Percentiles rank a stretch among this genome's conserved stretches.
Evolutionary conservation across 2,329 filamentous ascomycete genomes (phyloP).

Genomic region (Didymella sp.): DNA sequence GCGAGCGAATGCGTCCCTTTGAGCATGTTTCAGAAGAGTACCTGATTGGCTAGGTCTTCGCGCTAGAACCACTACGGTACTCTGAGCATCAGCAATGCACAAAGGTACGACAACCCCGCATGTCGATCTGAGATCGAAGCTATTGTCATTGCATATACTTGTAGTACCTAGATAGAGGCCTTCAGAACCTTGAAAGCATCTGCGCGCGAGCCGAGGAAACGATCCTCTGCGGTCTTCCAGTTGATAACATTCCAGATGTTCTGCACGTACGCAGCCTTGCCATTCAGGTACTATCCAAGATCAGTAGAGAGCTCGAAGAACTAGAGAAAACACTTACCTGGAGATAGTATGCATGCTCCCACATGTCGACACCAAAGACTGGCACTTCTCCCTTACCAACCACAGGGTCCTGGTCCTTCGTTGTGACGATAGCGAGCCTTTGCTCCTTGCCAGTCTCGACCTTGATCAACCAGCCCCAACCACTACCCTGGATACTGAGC

Average conservation of each 20-base stretch:
- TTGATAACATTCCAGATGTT: slow-evolving; percentile 82
- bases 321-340: slow-evolving; percentile 59
- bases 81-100: slow-evolving; percentile 9
- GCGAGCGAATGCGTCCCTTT: slow-evolving; percentile 43
- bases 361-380: slow-evolving; percentile 84
- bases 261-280: slow-evolving; percentile 75
- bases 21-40: slow-evolving; percentile 49
- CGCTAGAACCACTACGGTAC: slow-evolving; percentile 33
- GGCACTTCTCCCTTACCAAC: slow-evolving; percentile 68
- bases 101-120: neutral
- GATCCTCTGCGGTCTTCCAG: slow-evolving; percentile 73
- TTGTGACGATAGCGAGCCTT: slow-evolving; percentile 73
- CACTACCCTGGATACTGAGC: slow-evolving; percentile 78
- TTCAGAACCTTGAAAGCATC: slow-evolving; percentile 51
- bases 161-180: slow-evolving; percentile 36
- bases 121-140: neutral
- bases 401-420: slow-evolving; percentile 86
- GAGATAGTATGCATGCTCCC: slow-evolving; percentile 92
- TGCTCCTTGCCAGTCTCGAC: slow-evolving; percentile 61
- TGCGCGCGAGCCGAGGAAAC: slow-evolving; percentile 59
- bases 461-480: slow-evolving; percentile 87
- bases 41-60: slow-evolving; percentile 31
- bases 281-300: slow-evolving; percentile 70
- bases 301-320: slow-evolving; percentile 4
- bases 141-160: neutral